Conservation (phyloP, 176 grass and related monocot genomes). For the Oryza brachyantha region DNA sequence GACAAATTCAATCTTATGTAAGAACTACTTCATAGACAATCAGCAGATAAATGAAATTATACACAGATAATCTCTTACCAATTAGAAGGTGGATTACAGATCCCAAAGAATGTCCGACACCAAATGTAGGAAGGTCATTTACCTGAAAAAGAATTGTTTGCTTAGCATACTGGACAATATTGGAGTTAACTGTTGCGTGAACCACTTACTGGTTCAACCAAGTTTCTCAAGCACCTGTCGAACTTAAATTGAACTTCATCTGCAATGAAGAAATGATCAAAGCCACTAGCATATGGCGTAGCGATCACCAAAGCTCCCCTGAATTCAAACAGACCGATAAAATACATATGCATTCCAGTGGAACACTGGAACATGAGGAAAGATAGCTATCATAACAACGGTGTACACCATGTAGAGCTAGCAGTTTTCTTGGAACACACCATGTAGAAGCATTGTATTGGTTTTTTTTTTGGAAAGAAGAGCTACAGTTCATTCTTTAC, state of each 20-base stretch:
- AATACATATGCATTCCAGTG: not conserved
- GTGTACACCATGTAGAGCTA: not conserved
- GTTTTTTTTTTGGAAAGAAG: not conserved
- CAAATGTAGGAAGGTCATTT: conserved; percentile 88
- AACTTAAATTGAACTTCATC: conserved; percentile 96
- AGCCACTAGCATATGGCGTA: conserved; percentile 84
- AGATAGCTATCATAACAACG: not conserved
- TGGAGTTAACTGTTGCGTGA: not conserved
- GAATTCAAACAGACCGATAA: conserved; percentile 8
- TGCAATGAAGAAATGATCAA: conserved; percentile 95
- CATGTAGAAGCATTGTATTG: not conserved
- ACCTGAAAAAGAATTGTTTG: conserved; percentile 41
- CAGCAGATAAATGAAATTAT: conserved; percentile 7
- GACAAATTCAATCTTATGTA: not conserved
- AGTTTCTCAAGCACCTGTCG: conserved; percentile 83
- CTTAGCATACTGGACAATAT: conserved; percentile 27
- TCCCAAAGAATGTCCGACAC: conserved; percentile 90
- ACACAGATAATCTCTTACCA: conserved; percentile 38
- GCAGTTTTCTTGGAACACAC: too few relatives aligned
- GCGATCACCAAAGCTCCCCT: conserved; percentile 96
- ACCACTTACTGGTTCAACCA: conserved; percentile 67
- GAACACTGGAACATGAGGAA: not conserved
- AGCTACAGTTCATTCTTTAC: not conserved
- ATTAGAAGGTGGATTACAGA: conserved; percentile 88
- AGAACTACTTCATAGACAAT: not conserved